A percentile compares a stretch with the other conserved stretches of the same genome.
phyloP scores from a whole-genome alignment of 495 filamentous ascomycete genomes.

The Lasiosphaeriaceae sp. region DNA sequence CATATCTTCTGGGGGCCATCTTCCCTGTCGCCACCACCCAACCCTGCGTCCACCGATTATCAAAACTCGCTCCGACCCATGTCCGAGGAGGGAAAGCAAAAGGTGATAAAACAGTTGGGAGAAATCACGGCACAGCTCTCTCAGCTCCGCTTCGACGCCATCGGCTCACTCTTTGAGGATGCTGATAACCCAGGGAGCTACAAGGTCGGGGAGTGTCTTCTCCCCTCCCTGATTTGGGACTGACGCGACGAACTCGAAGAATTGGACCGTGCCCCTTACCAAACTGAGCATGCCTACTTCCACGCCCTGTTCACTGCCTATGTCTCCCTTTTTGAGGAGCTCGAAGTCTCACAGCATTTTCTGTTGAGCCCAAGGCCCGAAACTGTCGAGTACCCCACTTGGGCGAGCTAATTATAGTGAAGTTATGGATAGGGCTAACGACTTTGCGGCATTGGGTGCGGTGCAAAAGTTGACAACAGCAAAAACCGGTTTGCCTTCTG shows the following conservation, averaged over 20 bases:
- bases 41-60: no score
- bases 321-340: no score
- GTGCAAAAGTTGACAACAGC: conserved; percentile 5
- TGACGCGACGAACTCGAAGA: no score
- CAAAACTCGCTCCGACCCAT: conserved; percentile 2
- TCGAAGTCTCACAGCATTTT: no score
- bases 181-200: background rate
- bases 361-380: no score
- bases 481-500: background rate
- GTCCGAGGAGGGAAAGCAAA: conserved; percentile 10
- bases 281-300: no score
- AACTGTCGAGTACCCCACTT: no score
- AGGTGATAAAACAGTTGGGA: conserved; percentile 21
- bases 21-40: conserved; percentile 1
- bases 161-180: conserved; percentile 19
- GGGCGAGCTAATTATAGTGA: no score
- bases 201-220: no score
- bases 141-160: conserved; percentile 11
- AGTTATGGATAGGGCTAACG: background rate
- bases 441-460: conserved; percentile 10
- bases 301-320: no score
- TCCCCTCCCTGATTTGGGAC: no score
- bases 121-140: conserved; percentile 10
- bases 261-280: no score
- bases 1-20: conserved; percentile 6